Evolutionary conservation across 169 alveolate species (phyloP).

Genomic region (Plasmodium berghei): DNA sequence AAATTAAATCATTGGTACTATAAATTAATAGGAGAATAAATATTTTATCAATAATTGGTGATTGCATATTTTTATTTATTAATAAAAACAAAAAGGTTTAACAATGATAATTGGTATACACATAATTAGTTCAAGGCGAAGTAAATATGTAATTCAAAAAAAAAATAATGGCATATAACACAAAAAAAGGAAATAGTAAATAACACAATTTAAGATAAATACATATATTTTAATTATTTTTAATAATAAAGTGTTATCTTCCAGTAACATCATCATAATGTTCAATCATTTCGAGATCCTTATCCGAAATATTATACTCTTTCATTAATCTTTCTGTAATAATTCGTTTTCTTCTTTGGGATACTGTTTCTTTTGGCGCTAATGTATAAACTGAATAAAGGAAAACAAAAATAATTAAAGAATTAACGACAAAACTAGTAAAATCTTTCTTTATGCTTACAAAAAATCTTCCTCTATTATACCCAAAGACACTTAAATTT

Average conservation of each 20-base stretch:
- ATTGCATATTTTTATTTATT: no score
- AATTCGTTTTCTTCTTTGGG: conserved; percentile 72
- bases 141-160: background rate
- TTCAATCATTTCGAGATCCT: conserved; percentile 75
- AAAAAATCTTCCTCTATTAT: conserved; percentile 72
- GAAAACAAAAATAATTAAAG: conserved; percentile 68
- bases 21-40: no score
- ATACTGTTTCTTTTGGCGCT: conserved; percentile 75
- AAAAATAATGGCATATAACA: background rate
- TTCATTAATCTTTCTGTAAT: conserved; percentile 71
- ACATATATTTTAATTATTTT: background rate
- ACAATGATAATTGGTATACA: no score
- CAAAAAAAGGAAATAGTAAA: background rate
- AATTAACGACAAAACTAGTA: conserved; percentile 70
- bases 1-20: no score
- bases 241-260: conserved; percentile 21
- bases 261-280: conserved; percentile 40
- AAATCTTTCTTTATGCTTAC: conserved; percentile 74
- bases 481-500: conserved; percentile 73
- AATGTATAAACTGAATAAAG: conserved; percentile 62
- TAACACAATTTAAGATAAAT: background rate
- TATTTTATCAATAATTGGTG: no score
- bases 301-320: conserved; percentile 61
- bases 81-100: no score
- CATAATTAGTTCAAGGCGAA: no score